Evolutionary conservation across 2,329 filamentous ascomycete genomes (phyloP), one percentile per base, ranked within the genome.

Genomic region (Graphilbum ipis-grandicollis): DNA sequence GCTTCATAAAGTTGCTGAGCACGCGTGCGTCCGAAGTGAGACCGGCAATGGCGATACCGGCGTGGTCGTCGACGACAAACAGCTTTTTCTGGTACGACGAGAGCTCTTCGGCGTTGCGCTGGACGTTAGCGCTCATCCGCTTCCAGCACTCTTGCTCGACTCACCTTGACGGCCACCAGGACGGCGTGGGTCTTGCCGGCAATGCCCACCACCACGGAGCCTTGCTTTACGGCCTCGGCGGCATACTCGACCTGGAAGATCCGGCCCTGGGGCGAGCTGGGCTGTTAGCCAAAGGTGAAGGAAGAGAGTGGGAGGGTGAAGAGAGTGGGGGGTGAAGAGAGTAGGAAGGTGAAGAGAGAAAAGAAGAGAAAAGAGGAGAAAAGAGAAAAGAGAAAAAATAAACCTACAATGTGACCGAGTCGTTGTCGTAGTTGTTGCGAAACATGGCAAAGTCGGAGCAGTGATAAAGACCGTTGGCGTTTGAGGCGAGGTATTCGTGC

Each of bases 191-290:
- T 93, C 71, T 96, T 96, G 77, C 85, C 93, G 56, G 84, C 84
- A 52, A 98, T 75, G 46, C 90, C 90, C 42, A 98, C 90, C 35
- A 96, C 90, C 25, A 96, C 90, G 41, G 88, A 96, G 56, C 90
- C 90, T 62, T 96, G 90, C 73, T 96, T 98, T 49, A 98, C 90
- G 47, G 90, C 90, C 68, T 98, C 90, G 57, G 81, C 81, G 52
- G 90, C 90, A 72, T 98, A 98, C 62, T 98, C 90, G 52, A 98
- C 92, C 62, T 98, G 90, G 64, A 98, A 98, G 68, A 98, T 96
- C 56, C 90, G 83, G 56, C 90, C 90, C 69, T 98, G 90, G 45
- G 90, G 90, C 51, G 90, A 98, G 75, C 86, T 94, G 52, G 39
- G 10, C 17, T 40, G 41, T 48, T 39, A 48, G 46, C n/a, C n/a